A percentile compares a stretch with the other conserved stretches of the same genome.
These are phyloP conservation scores for Flueggea neowawraea DNA, from an alignment of 441 rosid species.

Conservation along the genomic window DNA sequence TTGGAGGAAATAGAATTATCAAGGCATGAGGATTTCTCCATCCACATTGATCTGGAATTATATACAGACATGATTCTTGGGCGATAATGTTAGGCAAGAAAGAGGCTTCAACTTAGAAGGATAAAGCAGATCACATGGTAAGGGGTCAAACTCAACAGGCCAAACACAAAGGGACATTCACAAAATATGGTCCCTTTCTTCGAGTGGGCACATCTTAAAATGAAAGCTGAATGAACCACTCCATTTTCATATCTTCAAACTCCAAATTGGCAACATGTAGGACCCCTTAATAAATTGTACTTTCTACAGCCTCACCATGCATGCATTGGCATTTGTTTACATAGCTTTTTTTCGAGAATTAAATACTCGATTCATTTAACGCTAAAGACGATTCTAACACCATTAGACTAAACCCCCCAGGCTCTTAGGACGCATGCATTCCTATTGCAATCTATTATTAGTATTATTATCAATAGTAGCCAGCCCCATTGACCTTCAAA, in stretches of 20 bases:
- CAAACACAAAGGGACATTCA: conserved; percentile 25
- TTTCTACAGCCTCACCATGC: too few species aligned
- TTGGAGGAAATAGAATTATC: background rate
- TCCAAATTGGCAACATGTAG: too few species aligned
- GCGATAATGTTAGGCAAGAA: conserved; percentile 11
- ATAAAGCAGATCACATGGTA: conserved; percentile 18
- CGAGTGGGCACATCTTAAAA: conserved; percentile 18
- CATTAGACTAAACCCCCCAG: too few species aligned
- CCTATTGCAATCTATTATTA: too few species aligned
- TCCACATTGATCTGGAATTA: conserved; percentile 10
- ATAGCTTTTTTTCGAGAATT: too few species aligned
- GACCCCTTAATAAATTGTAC: too few species aligned
- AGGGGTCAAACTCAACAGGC: conserved; percentile 17
- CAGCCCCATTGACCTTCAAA: background rate
- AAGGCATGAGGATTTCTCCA: background rate
- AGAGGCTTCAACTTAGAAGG: background rate
- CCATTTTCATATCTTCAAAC: too few species aligned
- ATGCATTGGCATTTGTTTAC: too few species aligned
- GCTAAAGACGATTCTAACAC: too few species aligned
- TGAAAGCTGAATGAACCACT: background rate
- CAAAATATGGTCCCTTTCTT: conserved; percentile 5
- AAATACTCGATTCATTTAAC: background rate
- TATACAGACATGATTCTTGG: background rate
- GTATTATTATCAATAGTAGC: too few species aligned
- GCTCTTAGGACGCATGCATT: too few species aligned